Evolutionary conservation across 2,329 filamentous ascomycete genomes (phyloP).

Genomic region (Alternaria gaisen): DNA sequence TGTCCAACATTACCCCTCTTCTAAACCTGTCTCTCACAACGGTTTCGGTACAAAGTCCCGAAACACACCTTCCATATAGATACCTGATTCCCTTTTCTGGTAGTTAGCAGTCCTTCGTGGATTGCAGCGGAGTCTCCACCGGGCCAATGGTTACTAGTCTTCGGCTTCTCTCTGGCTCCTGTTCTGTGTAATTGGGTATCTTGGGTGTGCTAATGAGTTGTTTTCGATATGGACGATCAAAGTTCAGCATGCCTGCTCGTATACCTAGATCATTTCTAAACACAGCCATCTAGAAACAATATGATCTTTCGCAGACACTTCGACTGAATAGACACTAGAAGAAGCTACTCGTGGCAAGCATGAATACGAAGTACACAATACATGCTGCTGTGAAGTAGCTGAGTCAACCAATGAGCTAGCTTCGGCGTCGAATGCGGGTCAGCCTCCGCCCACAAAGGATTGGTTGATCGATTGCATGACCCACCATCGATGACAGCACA

Average conservation of each 20-base stretch:
- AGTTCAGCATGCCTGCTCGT: neutral
- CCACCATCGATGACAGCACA: conserved; percentile 8
- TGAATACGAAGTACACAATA: neutral
- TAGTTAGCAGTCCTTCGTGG: neutral
- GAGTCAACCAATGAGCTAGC: neutral
- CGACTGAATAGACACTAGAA: neutral
- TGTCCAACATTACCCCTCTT: neutral
- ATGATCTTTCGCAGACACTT: neutral
- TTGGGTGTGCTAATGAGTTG: neutral
- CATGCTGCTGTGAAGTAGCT: neutral
- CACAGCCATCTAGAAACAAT: neutral
- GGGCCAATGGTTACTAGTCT: neutral
- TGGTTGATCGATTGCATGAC: neutral
- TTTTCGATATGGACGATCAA: neutral
- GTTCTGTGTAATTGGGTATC: neutral
- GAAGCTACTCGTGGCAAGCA: neutral
- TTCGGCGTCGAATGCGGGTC: neutral
- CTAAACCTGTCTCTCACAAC: neutral
- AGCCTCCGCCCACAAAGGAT: neutral
- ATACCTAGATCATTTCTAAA: neutral
- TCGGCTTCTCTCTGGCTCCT: neutral
- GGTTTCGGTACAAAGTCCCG: neutral
- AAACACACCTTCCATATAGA: neutral
- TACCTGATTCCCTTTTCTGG: neutral
- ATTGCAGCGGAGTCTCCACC: neutral